Conservation (phyloP, 768 basidiomycete genomes). For the Hygrophorus russula region DNA sequence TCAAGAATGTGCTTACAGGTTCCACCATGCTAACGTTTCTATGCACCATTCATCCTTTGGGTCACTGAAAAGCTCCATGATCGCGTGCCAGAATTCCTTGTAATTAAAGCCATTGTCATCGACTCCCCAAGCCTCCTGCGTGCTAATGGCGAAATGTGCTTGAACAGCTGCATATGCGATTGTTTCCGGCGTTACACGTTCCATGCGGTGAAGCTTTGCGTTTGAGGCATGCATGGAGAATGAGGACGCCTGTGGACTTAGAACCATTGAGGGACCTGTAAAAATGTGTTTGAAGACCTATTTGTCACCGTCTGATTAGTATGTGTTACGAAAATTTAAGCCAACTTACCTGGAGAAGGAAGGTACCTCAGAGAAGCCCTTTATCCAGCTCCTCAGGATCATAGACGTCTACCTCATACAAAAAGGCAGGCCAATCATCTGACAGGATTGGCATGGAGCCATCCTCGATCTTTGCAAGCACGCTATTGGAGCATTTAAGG, state of each 20-base stretch:
- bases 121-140: conserved; percentile 7
- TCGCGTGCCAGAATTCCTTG: conserved; percentile 9
- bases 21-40: conserved; percentile 5
- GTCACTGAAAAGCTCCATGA: conserved; percentile 13
- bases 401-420: conserved; percentile 2
- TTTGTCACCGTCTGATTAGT: not conserved
- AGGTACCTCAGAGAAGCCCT: conserved; percentile 2
- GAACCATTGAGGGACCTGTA: not conserved
- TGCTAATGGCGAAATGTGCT: conserved; percentile 14
- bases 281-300: conserved; percentile 3
- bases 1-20: not conserved
- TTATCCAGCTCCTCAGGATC: conserved; percentile 1
- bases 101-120: conserved; percentile 13
- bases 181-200: conserved; percentile 14
- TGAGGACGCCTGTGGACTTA: not conserved
- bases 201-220: conserved; percentile 7
- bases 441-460: not conserved
- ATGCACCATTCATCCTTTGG: not conserved
- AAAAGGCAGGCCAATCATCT: conserved; percentile 1
- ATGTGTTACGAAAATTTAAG: not conserved
- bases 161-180: conserved; percentile 21
- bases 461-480: not conserved
- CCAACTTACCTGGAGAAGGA: conserved; percentile 1
- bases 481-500: not conserved
- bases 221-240: not conserved